Conservation (phyloP, 345 rosid species). For the Sapria himalayana region DNA sequence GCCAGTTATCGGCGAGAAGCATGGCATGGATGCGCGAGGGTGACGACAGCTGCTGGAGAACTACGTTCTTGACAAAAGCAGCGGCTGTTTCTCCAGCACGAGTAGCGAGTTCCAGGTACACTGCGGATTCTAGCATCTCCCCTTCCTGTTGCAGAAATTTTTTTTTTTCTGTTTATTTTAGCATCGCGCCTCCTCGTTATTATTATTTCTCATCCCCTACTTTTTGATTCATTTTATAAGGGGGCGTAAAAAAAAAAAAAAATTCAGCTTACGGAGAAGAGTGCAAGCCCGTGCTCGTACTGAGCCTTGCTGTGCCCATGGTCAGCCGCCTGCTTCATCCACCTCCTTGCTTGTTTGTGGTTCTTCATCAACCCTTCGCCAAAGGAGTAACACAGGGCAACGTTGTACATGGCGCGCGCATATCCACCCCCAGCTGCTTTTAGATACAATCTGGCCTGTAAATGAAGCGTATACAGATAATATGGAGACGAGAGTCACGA, state of each 20-base stretch:
- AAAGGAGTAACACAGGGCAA: constrained; percentile 43
- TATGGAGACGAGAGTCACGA: no score
- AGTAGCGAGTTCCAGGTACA: constrained; percentile 80
- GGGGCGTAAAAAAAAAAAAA: no score
- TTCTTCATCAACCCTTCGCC: constrained; percentile 62
- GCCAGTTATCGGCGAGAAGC: constrained; percentile 43
- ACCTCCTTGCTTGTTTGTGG: constrained; percentile 39
- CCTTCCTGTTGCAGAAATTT: no score
- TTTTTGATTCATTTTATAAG: no score
- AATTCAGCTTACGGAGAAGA: constrained; percentile 58
- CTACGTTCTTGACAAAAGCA: constrained; percentile 38
- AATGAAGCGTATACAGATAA: no score
- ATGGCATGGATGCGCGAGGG: constrained; percentile 29
- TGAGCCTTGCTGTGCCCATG: constrained; percentile 76
- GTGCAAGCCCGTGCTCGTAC: constrained; percentile 64
- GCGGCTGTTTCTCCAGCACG: constrained; percentile 76
- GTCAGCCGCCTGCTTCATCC: constrained; percentile 97
- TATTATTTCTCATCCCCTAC: neutral
- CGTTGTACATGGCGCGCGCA: constrained; percentile 74
- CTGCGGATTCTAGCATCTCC: constrained; percentile 46
- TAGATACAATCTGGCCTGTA: constrained; percentile 61
- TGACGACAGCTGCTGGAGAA: constrained; percentile 46
- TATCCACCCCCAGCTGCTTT: constrained; percentile 83
- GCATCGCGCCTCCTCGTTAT: neutral
- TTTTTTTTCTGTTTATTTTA: neutral